These are phyloP conservation scores for Dictyostelium capitatum DNA, from an alignment of 78 protist species.

Conservation along the genomic window DNA sequence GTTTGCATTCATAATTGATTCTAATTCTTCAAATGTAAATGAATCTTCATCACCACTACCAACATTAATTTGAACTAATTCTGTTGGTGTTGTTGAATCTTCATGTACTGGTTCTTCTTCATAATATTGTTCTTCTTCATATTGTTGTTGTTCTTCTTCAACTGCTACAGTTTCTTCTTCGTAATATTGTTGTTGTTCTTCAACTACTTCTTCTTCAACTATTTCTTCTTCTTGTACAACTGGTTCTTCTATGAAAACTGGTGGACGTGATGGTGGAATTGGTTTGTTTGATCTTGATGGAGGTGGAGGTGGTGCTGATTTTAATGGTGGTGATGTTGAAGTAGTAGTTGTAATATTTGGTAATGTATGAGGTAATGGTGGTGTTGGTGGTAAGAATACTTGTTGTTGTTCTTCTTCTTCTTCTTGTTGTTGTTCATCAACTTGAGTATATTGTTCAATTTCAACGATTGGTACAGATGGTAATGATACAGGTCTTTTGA, in stretches of 20 bases:
- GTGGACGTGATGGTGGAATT: neutral
- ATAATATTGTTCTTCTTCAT: neutral
- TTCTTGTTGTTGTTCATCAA: neutral
- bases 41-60: neutral
- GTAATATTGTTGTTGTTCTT: constrained; percentile 32
- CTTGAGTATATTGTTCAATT: neutral
- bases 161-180: neutral
- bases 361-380: too few relatives aligned
- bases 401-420: neutral
- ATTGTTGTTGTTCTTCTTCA: constrained; percentile 14
- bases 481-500: neutral
- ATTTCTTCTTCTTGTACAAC: neutral
- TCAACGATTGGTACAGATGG: neutral
- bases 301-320: neutral
- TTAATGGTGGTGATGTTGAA: neutral
- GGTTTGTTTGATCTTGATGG: neutral
- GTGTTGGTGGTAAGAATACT: too few relatives aligned
- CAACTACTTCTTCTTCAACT: neutral
- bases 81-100: neutral
- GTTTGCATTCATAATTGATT: constrained; percentile 46
- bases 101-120: neutral
- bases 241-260: constrained; percentile 12
- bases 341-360: neutral
- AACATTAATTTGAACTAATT: neutral
- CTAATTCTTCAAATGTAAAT: constrained; percentile 66